phyloP scores from a whole-genome alignment of 495 filamentous ascomycete genomes.

The Neurospora sp. region DNA sequence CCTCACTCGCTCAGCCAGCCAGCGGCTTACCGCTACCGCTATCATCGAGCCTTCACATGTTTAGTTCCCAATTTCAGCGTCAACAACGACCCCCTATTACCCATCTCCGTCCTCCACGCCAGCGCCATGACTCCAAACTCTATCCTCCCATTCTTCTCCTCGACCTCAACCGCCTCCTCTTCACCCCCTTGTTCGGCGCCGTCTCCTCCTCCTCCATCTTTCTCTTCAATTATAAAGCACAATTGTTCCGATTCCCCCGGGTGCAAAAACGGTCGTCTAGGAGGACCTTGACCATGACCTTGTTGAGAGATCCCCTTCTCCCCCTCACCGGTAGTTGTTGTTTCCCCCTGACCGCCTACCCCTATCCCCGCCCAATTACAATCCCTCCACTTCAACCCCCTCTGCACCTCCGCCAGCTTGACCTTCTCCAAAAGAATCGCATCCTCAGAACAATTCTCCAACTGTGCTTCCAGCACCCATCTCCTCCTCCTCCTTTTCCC shows the following conservation, averaged over 20 bases:
- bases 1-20: not conserved
- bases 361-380: constrained; percentile 39
- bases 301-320: constrained; percentile 11
- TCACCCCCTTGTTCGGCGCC: constrained; percentile 25
- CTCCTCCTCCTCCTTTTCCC: constrained; percentile 11
- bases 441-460: constrained; percentile 81
- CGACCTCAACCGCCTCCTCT: constrained; percentile 23
- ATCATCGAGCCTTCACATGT: constrained; percentile 12
- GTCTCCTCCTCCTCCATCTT: constrained; percentile 16
- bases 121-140: constrained; percentile 75
- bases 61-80: constrained; percentile 69
- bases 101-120: constrained; percentile 83
- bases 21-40: not conserved
- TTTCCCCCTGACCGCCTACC: not conserved
- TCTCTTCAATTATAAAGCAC: constrained; percentile 74
- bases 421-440: constrained; percentile 51
- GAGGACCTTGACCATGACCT: not conserved
- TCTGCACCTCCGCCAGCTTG: constrained; percentile 34
- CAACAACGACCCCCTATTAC: constrained; percentile 74
- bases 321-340: constrained; percentile 6
- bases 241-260: constrained; percentile 86
- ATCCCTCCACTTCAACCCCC: constrained; percentile 34
- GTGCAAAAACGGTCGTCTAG: constrained; percentile 51
- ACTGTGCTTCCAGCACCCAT: constrained; percentile 76
- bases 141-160: constrained; percentile 48